Base-by-base conservation (phyloP, 257 asterid genomes). In the Nicotiana noctiflora region DNA sequence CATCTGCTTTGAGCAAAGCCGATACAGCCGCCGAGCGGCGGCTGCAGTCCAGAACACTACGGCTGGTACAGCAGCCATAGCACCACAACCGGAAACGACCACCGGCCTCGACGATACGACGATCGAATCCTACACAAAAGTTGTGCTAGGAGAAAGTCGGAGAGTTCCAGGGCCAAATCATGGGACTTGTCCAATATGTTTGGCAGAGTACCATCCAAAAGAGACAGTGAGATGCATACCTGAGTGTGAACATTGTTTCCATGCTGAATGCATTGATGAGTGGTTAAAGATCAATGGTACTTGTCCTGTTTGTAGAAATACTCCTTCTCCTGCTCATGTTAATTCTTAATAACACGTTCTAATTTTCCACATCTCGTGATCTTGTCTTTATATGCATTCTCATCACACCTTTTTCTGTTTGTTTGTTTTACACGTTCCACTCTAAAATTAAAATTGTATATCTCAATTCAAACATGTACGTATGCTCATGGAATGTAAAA, bases 201-300 rank as follows among this genome's bases (percentile, higher is more conserved):
- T 95, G 8, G 82, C 76, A 2, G 98, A 95, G 13, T 95, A 95
- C 67, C 51, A 79, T 6, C 91, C 98, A 0, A 91, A 87, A 76
- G 97, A 95, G 63, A 87, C 87, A 3, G 19, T 95, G 1, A 83
- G 91, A 77, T 81, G 95, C 80, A 88, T 95, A 18, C 94, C 98
- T 8, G 88, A 81, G 2, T 93, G 97, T 75, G 87, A 90, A 3
- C 99, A 95, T 76, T 95, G 97, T 82, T 93, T 95, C 81, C 99
- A 93, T 76, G 90, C 94, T 2, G 93, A 92, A 0, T 95, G 98
- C 59, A 89, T 93, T 27, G 98, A 95, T 77, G 97, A 89, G 80
- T 93, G 98, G 98, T 57, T 95, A 79, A 83, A 89, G 62, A 40
- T 86, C 77, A 91, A 95, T 25, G 83, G 90, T 17, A 81, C 93